Evolutionary conservation across 2,329 filamentous ascomycete species (phyloP), one percentile per base, ranked within the genome.

Genomic region (Diaporthe sp.): DNA sequence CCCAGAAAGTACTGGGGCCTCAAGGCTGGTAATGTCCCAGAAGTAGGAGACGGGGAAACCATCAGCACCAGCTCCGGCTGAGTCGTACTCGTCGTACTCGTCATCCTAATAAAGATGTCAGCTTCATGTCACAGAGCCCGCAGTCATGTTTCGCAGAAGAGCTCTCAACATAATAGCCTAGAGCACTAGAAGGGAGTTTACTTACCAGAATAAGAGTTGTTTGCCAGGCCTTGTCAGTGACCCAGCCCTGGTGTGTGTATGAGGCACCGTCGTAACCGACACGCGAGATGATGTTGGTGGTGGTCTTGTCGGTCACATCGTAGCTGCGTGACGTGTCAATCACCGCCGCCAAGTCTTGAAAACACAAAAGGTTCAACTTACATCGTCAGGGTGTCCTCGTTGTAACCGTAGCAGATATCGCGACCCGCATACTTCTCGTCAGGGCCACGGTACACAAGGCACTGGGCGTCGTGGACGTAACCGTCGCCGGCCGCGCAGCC

Each of bases 381-480:
- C 81, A 89, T 87, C 49, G 87, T 88, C 55, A 89, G 79, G 0
- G 85, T 85, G 76, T 89, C 87, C 77, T 88, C 88, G 77, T 89
- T 88, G 82, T 88, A 90, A 28, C 87, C 87, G 76, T 89, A 89
- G 85, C 89, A 91, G 79, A 91, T 89, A 72, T 91, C 88, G 2
- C 82, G 84, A 34, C 86, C 88, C 4, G 82, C 80, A 80, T 87
- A 91, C 34, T 84, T 79, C 34, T 81, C 82, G 76, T 90, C 86
- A 0, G 89, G 88, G 0, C 89, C 89, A 10, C 84, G 85, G 81
- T 89, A 89, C 73, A 86, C 84, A 53, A 92, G 82, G 80, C 90
- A 92, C 81, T 92, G 90, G 2, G 90, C 90, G 78, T 92, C 90
- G 81, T 92, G 90, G 20, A 91, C 89, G 80, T 92, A 92, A 51